Evolutionary conservation across 2,329 filamentous ascomycete genomes (phyloP), one percentile per base, ranked within the genome.

Genomic region (Fusarium duplospermum): DNA sequence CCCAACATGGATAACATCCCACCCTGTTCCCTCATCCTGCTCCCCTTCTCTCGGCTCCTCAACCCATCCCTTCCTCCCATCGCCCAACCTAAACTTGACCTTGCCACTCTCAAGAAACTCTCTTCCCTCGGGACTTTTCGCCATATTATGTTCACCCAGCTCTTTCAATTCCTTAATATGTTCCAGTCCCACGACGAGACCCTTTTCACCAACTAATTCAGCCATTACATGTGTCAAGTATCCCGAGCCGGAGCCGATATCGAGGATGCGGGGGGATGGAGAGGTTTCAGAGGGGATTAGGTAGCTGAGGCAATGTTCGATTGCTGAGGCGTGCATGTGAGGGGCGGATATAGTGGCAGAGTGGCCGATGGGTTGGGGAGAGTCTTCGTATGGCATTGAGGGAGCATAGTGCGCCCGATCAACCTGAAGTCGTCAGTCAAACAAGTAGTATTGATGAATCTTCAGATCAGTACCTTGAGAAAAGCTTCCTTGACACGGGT

Each of bases 1-100:
- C 0, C 96, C 96, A 4, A 98, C 96, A 81, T 98, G 96, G 69
- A 99, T 98, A 3, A 93, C 95, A 87, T 98, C 94, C 87, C 96
- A 99, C 0, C 91, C 88, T 33, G 82, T 83, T 70, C 84, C 87
- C 14, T 86, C 83, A 64, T 86, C 86, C 7, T 86, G 87, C 52
- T 83, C 82, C 3, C 84, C 89, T 77, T 78, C 84, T 66, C 83
- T 78, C 2, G 79, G 71, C 13, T 78, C 75, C 76, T 87, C 88
- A 2, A 86, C 78, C 63, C 89, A 92, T 1, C 93, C 93, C 71
- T 89, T 87, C 6, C 93, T 83, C 2, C 93, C 93, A 83, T 98
- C 95, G 0, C 91, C 95, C 0, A 90, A 87, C 2, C 95, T 87
- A 79, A 97, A 97, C 66, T 86, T 86, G 47, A 95, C 93, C 7